These are phyloP conservation scores for Colletotrichum costaricense DNA, from an alignment of 2,329 filamentous ascomycete species.

Conservation along the genomic window DNA sequence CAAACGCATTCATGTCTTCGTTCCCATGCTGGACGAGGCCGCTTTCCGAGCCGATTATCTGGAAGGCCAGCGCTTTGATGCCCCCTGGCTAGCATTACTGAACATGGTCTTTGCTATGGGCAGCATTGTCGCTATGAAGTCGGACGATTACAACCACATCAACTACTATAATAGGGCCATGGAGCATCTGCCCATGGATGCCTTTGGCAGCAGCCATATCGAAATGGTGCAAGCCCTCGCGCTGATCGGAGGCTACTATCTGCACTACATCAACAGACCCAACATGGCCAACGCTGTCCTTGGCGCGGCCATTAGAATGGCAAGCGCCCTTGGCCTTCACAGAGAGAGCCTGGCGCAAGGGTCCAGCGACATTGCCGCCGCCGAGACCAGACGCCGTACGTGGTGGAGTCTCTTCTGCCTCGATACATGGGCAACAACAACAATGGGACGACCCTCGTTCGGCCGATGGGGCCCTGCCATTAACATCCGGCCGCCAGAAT, in stretches of 20 bases:
- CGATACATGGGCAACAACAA: constrained; percentile 80
- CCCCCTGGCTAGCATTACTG: constrained; percentile 77
- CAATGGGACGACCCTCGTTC: constrained; percentile 76
- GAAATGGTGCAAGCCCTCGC: constrained; percentile 79
- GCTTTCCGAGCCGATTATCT: constrained; percentile 72
- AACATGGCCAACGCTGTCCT: constrained; percentile 81
- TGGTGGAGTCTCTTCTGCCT: constrained; percentile 83
- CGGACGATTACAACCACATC: constrained; percentile 74
- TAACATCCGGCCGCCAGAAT: constrained; percentile 72
- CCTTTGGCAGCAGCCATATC: constrained; percentile 71
- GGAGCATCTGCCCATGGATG: constrained; percentile 73
- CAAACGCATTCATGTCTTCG: constrained; percentile 76
- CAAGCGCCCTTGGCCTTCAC: constrained; percentile 78
- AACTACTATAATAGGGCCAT: constrained; percentile 77
- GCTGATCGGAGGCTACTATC: constrained; percentile 79
- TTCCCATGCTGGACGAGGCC: constrained; percentile 79
- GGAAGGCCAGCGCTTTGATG: constrained; percentile 67
- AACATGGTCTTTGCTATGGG: constrained; percentile 84
- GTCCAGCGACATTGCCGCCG: constrained; percentile 60
- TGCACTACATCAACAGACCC: constrained; percentile 81
- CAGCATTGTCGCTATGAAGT: constrained; percentile 74
- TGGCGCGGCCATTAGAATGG: constrained; percentile 78
- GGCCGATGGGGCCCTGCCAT: constrained; percentile 76
- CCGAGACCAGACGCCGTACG: constrained; percentile 73
- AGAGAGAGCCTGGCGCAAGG: constrained; percentile 65